A percentile compares a stretch with the other conserved stretches of the same genome.
phyloP scores from a whole-genome alignment of 257 asterid genomes.

The Anisodus acutangulus region DNA sequence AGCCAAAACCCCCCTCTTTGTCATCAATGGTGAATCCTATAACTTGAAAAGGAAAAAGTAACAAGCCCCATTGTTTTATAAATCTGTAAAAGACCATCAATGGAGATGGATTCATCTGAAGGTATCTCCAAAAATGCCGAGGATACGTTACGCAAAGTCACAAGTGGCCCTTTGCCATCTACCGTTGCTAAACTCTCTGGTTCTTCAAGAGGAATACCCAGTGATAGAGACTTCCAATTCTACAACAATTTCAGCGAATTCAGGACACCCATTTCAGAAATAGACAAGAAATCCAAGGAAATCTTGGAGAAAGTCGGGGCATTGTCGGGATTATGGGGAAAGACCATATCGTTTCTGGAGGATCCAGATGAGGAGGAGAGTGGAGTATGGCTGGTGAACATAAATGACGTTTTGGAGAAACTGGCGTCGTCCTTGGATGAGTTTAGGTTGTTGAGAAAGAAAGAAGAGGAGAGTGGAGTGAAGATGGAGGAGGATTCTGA shows the following conservation, averaged over 20 bases:
- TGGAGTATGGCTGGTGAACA: conserved; percentile 70
- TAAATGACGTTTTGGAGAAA: conserved; percentile 74
- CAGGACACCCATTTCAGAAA: conserved; percentile 58
- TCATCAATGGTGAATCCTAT: not conserved
- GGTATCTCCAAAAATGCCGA: conserved; percentile 45
- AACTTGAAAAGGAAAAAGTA: not conserved
- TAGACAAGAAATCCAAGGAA: conserved; percentile 54
- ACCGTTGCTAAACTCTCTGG: conserved; percentile 75
- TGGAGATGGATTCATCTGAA: conserved; percentile 69
- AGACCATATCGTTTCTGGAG: conserved; percentile 54
- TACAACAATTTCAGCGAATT: conserved; percentile 80
- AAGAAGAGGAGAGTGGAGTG: conserved; percentile 68
- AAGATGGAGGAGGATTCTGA: conserved; percentile 50
- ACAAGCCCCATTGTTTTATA: not conserved
- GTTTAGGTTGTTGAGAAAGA: conserved; percentile 53
- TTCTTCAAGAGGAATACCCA: conserved; percentile 77
- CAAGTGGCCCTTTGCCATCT: conserved; percentile 58
- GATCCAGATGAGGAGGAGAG: conserved; percentile 59
- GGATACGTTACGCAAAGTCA: conserved; percentile 43
- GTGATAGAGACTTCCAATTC: conserved; percentile 78
- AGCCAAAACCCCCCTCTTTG: conserved; percentile 16
- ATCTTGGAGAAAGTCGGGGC: conserved; percentile 58
- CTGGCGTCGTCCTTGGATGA: conserved; percentile 76
- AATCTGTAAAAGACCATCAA: conserved; percentile 4
- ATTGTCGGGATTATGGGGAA: conserved; percentile 59